Evolutionary conservation across 139 green algal species (phyloP), one percentile per base, ranked within the genome.

Genomic region (Chlorella sp.): DNA sequence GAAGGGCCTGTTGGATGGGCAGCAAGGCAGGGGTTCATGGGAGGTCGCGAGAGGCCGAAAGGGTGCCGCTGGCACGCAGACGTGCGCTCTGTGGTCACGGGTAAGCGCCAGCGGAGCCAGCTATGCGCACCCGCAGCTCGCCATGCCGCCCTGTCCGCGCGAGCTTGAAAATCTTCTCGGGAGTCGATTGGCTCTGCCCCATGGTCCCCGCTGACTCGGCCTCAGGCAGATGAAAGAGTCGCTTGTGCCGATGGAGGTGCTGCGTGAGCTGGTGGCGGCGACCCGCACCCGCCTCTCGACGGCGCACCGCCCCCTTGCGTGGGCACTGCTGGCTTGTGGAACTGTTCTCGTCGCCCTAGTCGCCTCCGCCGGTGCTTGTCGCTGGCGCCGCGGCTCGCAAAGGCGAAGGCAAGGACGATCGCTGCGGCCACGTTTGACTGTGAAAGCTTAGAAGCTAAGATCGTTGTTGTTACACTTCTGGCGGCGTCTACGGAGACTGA

Each of bases 121-220:
- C 7, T 8, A 17, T 43, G 8, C 67, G 67, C 59, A 70, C 71
- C 36, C 64, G 5, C 8, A 64, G 36, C 9, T 25, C 21, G 5
- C 19, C 25, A n/a, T 40, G 27, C 31, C 73, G 50, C 5, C 63
- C 73, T 14, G 25, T 5, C 19, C 46, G 45, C 2, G 50, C 51
- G 40, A 63, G 38, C 61, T 79, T 79, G 5, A 31, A 25, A 33
- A 79, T 73, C 31, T 79, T 79, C 38, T 79, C 73, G 17, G 62
- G 73, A 0, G 72, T 78, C 12, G 58, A 63, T 2, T 72, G 46
- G 17, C 59, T 78, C 8, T 61, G 51, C 0, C 72, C 72, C 72
- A 78, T 78, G 50, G 4, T 2, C 6, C 14, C 64, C 5, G 25
- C 5, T 6, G 42, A n/a, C 64, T 68, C 38, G 27, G 25, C 0